phyloP scores from a whole-genome alignment of 2,329 filamentous ascomycete genomes.

The Rhynchosporium agropyri region DNA sequence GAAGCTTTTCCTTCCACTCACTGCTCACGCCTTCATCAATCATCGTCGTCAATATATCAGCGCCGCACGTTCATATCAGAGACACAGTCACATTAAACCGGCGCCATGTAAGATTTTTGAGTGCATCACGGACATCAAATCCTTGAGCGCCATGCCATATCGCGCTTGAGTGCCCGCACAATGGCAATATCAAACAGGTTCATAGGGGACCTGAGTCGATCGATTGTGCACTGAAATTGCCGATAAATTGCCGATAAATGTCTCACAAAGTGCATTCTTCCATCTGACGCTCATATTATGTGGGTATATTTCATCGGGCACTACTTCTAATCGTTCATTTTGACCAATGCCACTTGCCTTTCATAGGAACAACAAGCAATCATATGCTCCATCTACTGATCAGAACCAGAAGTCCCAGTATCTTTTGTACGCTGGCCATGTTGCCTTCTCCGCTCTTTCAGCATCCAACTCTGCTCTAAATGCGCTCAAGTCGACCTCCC shows the following conservation, averaged over 20 bases:
- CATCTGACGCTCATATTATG: slow-evolving; percentile 39
- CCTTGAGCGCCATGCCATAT: too few species aligned
- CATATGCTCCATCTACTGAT: neutral
- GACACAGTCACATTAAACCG: too few species aligned
- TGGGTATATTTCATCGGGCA: slow-evolving; percentile 5
- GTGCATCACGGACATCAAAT: too few species aligned
- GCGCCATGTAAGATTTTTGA: too few species aligned
- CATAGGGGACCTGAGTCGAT: neutral
- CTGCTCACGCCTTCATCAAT: too few species aligned
- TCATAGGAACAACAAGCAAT: neutral
- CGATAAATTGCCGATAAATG: neutral
- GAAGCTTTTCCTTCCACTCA: too few species aligned
- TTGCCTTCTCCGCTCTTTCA: slow-evolving; percentile 37
- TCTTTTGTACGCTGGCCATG: slow-evolving; percentile 40
- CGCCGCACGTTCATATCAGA: too few species aligned
- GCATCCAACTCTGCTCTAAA: slow-evolving; percentile 39
- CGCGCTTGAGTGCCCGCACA: too few species aligned
- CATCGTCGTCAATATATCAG: too few species aligned
- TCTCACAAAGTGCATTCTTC: neutral
- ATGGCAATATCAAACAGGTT: too few species aligned
- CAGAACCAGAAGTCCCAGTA: slow-evolving; percentile 33
- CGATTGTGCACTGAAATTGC: neutral
- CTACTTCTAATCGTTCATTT: neutral
- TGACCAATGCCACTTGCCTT: neutral
- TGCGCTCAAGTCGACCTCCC: slow-evolving; percentile 40